Conservation (phyloP, 768 basidiomycete genomes). For the Candolleomyces eurysporus region DNA sequence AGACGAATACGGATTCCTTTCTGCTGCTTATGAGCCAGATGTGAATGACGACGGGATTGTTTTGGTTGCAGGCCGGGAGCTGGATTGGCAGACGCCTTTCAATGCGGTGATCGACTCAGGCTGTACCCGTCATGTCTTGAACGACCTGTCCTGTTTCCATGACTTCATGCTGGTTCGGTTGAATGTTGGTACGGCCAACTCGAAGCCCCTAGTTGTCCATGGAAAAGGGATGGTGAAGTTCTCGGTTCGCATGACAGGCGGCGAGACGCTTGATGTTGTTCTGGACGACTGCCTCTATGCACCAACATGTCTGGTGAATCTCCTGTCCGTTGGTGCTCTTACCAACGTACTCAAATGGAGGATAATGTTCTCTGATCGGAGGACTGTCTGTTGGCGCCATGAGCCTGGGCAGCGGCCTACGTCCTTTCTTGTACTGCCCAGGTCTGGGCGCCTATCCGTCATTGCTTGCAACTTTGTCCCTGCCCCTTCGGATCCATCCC, state of each 20-base stretch:
- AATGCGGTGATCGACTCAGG: slow-evolving; percentile 21
- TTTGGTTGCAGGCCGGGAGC: too few relatives aligned
- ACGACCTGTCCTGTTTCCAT: slow-evolving; percentile 14
- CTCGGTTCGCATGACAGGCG: background rate
- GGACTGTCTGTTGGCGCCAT: background rate
- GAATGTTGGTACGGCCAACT: slow-evolving; percentile 19
- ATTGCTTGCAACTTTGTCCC: background rate
- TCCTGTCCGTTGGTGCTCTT: slow-evolving; percentile 20
- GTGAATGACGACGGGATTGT: too few relatives aligned
- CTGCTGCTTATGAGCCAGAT: too few relatives aligned
- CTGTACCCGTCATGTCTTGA: slow-evolving; percentile 17
- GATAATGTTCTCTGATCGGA: background rate
- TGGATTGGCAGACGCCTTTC: background rate
- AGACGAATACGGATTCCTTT: too few relatives aligned
- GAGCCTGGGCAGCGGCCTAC: background rate
- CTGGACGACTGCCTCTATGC: slow-evolving; percentile 22
- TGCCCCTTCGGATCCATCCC: background rate
- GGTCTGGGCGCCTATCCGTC: background rate
- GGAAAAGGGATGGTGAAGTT: slow-evolving; percentile 14
- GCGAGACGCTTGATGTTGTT: slow-evolving; percentile 1
- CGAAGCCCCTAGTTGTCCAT: slow-evolving; percentile 7
- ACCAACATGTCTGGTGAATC: slow-evolving; percentile 19
- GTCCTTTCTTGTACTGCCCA: background rate
- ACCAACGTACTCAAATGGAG: background rate
- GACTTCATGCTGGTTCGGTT: slow-evolving; percentile 9